These are phyloP conservation scores for Starmerella roubikii DNA, from an alignment of 805 yeast genomes.

Conservation along the genomic window DNA sequence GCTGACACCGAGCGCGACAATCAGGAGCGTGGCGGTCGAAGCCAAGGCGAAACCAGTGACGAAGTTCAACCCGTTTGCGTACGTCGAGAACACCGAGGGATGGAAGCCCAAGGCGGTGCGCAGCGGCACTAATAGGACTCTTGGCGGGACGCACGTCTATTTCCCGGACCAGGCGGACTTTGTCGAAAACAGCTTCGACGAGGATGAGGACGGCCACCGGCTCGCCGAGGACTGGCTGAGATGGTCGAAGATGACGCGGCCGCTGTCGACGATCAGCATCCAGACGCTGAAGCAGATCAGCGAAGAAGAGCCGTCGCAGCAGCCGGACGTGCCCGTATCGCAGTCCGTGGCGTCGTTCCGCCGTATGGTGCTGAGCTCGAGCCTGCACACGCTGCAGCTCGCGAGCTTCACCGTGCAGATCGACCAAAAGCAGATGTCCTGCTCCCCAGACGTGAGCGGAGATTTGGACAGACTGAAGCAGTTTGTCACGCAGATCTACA, in stretches of 20 bases:
- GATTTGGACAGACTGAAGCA: slow-evolving; percentile 14
- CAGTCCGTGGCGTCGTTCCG: slow-evolving; percentile 14
- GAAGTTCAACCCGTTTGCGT: slow-evolving; percentile 9
- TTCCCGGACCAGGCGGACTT: background rate
- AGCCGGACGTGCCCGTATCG: slow-evolving; percentile 10
- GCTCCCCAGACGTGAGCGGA: background rate
- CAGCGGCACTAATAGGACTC: slow-evolving; percentile 1
- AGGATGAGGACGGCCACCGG: slow-evolving; percentile 8
- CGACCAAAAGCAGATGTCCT: slow-evolving; percentile 17
- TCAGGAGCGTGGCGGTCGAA: background rate
- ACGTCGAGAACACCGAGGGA: slow-evolving; percentile 2
- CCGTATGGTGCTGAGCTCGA: slow-evolving; percentile 20
- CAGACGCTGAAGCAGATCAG: background rate
- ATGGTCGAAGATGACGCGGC: slow-evolving; percentile 13
- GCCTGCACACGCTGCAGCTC: slow-evolving; percentile 23
- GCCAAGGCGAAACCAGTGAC: background rate
- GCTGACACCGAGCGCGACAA: background rate
- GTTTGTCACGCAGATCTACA: slow-evolving; percentile 14
- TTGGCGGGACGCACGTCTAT: background rate
- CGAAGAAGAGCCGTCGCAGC: background rate
- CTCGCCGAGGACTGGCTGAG: slow-evolving; percentile 15
- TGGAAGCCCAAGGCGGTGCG: slow-evolving; percentile 6
- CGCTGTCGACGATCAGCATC: slow-evolving; percentile 8
- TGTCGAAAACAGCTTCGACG: slow-evolving; percentile 1
- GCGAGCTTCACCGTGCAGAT: slow-evolving; percentile 24